Evolutionary conservation across 768 basidiomycete genomes (phyloP).

Genomic region (Tricholoma hemisulphureum): DNA sequence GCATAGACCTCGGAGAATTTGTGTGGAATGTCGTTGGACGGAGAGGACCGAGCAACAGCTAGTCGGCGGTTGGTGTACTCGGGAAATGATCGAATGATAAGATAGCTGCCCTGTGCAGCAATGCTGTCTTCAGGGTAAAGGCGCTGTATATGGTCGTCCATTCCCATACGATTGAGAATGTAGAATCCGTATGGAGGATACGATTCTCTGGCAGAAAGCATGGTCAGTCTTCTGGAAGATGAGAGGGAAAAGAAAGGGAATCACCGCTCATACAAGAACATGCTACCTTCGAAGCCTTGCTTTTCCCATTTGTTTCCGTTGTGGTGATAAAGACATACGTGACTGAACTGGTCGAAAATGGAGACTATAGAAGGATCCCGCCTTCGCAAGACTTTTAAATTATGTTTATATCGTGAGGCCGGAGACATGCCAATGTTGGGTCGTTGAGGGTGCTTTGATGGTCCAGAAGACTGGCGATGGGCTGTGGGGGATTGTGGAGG

Average conservation of each 20-base stretch:
- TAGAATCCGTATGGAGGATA: slow-evolving; percentile 86
- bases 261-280: slow-evolving; percentile 86
- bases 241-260: slow-evolving; percentile 26
- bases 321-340: slow-evolving; percentile 79
- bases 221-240: slow-evolving; percentile 9
- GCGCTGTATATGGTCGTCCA: slow-evolving; percentile 72
- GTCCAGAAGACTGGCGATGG: slow-evolving; percentile 19
- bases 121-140: slow-evolving; percentile 80
- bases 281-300: slow-evolving; percentile 81
- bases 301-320: slow-evolving; percentile 79
- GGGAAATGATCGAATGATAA: slow-evolving; percentile 74
- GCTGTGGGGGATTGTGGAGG: slow-evolving; percentile 15
- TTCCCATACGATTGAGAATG: slow-evolving; percentile 79
- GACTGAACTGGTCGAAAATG: slow-evolving; percentile 86
- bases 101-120: slow-evolving; percentile 57
- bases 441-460: slow-evolving; percentile 18
- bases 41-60: slow-evolving; percentile 31
- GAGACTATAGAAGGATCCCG: slow-evolving; percentile 77
- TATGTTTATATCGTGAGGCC: slow-evolving; percentile 65
- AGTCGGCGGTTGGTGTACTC: slow-evolving; percentile 58
- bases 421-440: slow-evolving; percentile 57
- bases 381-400: slow-evolving; percentile 76
- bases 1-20: slow-evolving; percentile 54
- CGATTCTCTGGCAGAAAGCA: slow-evolving; percentile 46
- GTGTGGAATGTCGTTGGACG: slow-evolving; percentile 32